Evolutionary conservation across 257 asterid genomes (phyloP).

Genomic region (Paraleonurus japonicus): DNA sequence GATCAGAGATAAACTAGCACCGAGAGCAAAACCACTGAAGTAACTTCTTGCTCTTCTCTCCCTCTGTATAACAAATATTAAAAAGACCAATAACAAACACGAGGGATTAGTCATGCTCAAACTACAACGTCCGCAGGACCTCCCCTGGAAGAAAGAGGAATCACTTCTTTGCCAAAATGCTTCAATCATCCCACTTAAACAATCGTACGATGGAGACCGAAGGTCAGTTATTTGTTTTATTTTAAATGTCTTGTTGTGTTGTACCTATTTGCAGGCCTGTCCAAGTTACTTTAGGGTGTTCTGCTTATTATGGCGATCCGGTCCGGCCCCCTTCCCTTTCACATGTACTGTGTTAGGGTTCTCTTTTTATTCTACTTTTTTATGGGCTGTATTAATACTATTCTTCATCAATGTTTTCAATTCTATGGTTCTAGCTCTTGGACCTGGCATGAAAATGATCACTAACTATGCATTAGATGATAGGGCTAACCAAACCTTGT

Average conservation of each 20-base stretch:
- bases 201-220: neutral
- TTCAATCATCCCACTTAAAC: neutral
- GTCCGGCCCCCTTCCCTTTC: neutral
- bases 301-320: neutral
- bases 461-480: neutral
- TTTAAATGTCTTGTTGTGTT: neutral
- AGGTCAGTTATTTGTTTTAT: neutral
- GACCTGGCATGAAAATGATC: neutral
- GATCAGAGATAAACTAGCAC: neutral
- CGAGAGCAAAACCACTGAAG: neutral
- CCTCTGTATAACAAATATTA: neutral
- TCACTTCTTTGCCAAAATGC: neutral
- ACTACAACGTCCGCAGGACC: no score
- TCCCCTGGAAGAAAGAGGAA: neutral
- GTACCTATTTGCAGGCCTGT: neutral
- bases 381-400: neutral
- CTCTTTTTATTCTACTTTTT: neutral
- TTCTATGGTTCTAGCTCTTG: neutral
- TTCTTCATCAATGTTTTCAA: neutral
- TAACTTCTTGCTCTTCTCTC: neutral
- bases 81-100: neutral
- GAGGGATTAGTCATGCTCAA: no score
- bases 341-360: neutral
- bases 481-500: conserved; percentile 12
- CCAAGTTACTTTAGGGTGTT: neutral